Percentiles rank a stretch among this genome's conserved stretches.
phyloP scores from a whole-genome alignment of 2,329 filamentous ascomycete species.

The Xylariaceae sp. region DNA sequence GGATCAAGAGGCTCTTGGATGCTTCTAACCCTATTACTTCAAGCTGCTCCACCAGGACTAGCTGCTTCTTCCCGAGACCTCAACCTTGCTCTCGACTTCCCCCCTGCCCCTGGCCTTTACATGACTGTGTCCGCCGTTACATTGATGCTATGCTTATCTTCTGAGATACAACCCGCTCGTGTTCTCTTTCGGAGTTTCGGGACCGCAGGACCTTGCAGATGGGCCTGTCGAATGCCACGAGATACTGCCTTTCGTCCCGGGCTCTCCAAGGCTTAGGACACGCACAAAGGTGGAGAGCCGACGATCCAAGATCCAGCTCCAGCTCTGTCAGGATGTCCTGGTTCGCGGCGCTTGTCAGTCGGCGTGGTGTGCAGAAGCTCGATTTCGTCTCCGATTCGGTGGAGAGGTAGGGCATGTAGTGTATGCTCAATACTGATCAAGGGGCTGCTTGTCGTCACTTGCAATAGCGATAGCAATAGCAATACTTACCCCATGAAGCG shows the following conservation, averaged over 20 bases:
- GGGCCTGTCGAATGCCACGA: slow-evolving; percentile 21
- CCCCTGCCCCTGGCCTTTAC: no score
- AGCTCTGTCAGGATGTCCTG: slow-evolving; percentile 29
- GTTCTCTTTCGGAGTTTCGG: no score
- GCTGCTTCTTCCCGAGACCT: no score
- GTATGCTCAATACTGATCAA: slow-evolving; percentile 13
- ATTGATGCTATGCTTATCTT: no score
- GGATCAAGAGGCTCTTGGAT: slow-evolving; percentile 11
- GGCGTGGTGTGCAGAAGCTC: slow-evolving; percentile 15
- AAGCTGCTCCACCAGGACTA: no score
- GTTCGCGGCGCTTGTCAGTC: slow-evolving; percentile 26
- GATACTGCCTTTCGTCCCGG: slow-evolving; percentile 11
- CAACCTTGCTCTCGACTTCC: no score
- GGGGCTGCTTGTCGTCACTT: not conserved
- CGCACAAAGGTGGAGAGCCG: slow-evolving; percentile 18
- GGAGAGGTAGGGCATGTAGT: slow-evolving; percentile 9
- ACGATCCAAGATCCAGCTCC: slow-evolving; percentile 22
- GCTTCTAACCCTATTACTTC: no score
- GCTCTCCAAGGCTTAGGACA: slow-evolving; percentile 11
- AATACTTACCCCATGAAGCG: no score
- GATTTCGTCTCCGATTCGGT: slow-evolving; percentile 28
- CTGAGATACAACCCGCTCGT: no score
- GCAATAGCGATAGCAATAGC: no score
- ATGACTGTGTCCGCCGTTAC: no score
- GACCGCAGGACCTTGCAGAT: slow-evolving; percentile 14